phyloP scores from a whole-genome alignment of 805 yeast genomes.

The Zygoascus flipseniorum region DNA sequence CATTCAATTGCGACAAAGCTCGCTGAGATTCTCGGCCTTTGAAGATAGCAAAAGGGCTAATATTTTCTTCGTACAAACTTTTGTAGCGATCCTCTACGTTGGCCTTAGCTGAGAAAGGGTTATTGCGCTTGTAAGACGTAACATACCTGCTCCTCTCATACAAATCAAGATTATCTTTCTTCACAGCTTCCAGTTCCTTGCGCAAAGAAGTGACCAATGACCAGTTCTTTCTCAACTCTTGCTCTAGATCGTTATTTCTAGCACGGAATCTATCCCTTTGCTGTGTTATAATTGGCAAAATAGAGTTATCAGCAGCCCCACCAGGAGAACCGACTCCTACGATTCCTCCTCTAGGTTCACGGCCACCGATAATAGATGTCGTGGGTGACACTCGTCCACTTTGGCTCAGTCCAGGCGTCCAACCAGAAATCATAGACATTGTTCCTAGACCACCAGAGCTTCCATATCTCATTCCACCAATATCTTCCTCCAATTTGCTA shows the following conservation, averaged over 20 bases:
- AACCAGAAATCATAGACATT: constrained; percentile 28
- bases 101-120: constrained; percentile 16
- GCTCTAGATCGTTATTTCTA: constrained; percentile 77
- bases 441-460: constrained; percentile 18
- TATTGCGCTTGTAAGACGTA: constrained; percentile 18
- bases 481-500: constrained; percentile 62
- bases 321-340: not conserved
- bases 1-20: constrained; percentile 60
- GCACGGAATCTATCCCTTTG: constrained; percentile 90
- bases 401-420: constrained; percentile 20
- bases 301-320: constrained; percentile 30
- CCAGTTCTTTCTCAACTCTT: constrained; percentile 57
- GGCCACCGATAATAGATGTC: constrained; percentile 27
- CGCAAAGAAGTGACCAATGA: constrained; percentile 50
- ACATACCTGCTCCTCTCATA: constrained; percentile 53
- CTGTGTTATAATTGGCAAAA: constrained; percentile 81
- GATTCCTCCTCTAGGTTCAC: constrained; percentile 4
- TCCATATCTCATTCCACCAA: constrained; percentile 47
- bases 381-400: constrained; percentile 35
- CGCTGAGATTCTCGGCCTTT: constrained; percentile 70
- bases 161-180: constrained; percentile 66
- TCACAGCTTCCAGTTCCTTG: constrained; percentile 53
- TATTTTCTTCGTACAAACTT: constrained; percentile 59
- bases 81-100: constrained; percentile 48
- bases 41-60: constrained; percentile 79